Conservation (phyloP, 495 filamentous ascomycete genomes). For the Annulohypoxylon moriforme region DNA sequence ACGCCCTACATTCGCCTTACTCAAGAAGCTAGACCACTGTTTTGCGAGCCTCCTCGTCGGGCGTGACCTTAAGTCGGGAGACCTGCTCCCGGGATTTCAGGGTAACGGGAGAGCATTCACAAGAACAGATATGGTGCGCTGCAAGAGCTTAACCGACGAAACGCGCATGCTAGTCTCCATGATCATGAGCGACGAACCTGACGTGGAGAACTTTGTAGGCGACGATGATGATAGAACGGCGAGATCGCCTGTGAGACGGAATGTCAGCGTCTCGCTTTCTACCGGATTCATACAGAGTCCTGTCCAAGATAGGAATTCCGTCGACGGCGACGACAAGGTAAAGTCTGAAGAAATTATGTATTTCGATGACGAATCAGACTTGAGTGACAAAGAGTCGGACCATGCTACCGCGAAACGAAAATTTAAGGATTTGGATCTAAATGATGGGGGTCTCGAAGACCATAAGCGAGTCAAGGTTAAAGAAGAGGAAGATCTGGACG, state of each 20-base stretch:
- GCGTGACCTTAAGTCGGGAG: constrained; percentile 71
- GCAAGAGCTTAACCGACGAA: constrained; percentile 78
- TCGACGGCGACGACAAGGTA: background rate
- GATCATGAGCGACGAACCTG: constrained; percentile 61
- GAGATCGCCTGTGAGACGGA: constrained; percentile 15
- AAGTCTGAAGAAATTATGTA: constrained; percentile 43
- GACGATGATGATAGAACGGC: background rate
- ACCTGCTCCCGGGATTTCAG: constrained; percentile 73
- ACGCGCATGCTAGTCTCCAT: constrained; percentile 74
- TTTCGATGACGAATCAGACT: constrained; percentile 30
- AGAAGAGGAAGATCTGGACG: constrained; percentile 44
- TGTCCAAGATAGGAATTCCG: background rate
- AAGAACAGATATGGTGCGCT: constrained; percentile 83
- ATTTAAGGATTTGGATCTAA: constrained; percentile 44
- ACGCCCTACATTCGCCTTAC: constrained; percentile 69
- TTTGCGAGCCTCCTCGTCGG: constrained; percentile 79
- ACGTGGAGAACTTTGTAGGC: constrained; percentile 37
- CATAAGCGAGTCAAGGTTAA: constrained; percentile 47
- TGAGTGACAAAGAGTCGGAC: background rate
- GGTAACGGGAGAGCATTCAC: constrained; percentile 57
- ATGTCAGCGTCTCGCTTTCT: constrained; percentile 18
- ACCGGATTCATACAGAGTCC: constrained; percentile 30
- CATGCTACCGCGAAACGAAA: constrained; percentile 46
- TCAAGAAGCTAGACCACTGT: constrained; percentile 81
- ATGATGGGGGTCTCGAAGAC: constrained; percentile 52